These are phyloP conservation scores for Sonneratia alba DNA, from an alignment of 345 rosid genomes.

Conservation along the genomic window DNA sequence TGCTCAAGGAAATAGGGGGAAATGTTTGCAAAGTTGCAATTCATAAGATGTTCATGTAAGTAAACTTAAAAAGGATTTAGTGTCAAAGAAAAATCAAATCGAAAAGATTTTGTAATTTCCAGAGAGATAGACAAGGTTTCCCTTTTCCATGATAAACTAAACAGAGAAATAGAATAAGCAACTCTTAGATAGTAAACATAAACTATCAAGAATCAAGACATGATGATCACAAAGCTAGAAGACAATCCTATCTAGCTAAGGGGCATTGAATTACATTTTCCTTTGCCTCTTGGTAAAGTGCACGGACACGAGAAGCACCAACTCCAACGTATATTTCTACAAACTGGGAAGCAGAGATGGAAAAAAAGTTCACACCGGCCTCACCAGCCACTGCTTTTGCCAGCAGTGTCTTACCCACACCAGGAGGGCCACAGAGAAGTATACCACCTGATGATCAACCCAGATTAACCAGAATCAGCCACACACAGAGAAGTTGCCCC, in stretches of 20 bases:
- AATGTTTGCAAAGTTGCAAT: neutral
- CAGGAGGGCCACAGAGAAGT: constrained; percentile 93
- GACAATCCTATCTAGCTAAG: neutral
- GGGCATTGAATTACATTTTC: constrained; percentile 44
- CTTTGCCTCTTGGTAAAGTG: constrained; percentile 86
- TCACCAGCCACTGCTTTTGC: constrained; percentile 99
- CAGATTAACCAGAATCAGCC: neutral
- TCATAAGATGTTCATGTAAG: neutral
- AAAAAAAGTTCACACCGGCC: constrained; percentile 94
- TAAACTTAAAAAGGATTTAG: neutral
- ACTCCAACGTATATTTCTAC: constrained; percentile 96
- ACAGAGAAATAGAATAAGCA: neutral
- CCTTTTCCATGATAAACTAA: neutral
- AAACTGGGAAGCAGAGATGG: constrained; percentile 95
- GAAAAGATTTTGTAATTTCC: neutral
- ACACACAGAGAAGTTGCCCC: neutral
- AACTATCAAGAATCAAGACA: neutral
- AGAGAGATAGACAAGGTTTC: neutral
- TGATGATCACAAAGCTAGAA: neutral
- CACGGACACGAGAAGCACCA: constrained; percentile 90
- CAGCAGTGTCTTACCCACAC: constrained; percentile 84
- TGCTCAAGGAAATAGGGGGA: neutral
- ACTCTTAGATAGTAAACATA: neutral
- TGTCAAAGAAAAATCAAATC: neutral
- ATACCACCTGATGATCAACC: constrained; percentile 60